These are phyloP conservation scores for Casuarina glauca DNA, from an alignment of 306 rosid species.

Conservation along the genomic window DNA sequence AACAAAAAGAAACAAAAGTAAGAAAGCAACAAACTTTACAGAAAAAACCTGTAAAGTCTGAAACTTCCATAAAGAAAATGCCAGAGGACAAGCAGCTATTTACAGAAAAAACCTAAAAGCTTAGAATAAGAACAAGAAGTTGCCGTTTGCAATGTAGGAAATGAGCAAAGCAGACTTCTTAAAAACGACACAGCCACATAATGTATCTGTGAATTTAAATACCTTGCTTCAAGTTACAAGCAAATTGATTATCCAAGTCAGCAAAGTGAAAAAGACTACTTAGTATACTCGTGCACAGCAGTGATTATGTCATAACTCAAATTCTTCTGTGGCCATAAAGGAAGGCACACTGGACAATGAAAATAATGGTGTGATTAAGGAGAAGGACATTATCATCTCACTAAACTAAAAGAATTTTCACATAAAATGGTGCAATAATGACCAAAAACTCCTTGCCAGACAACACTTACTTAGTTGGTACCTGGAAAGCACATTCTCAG, in stretches of 20 bases:
- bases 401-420: constrained; percentile 13
- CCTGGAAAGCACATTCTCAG: constrained; percentile 96
- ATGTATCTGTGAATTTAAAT: constrained; percentile 14
- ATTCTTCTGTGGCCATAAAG: constrained; percentile 95
- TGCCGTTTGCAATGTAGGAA: background rate
- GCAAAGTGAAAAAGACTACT: constrained; percentile 95
- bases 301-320: constrained; percentile 78
- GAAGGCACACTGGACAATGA: constrained; percentile 75
- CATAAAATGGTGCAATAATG: constrained; percentile 1
- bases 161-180: background rate
- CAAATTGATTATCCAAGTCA: constrained; percentile 92
- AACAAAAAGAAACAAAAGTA: background rate
- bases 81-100: no score
- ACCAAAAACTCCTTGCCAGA: constrained; percentile 12
- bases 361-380: constrained; percentile 16
- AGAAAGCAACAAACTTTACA: no score
- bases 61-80: no score
- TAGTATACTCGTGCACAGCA: constrained; percentile 93
- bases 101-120: no score
- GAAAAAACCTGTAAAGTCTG: no score
- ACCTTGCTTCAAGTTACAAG: constrained; percentile 98
- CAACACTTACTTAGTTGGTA: constrained; percentile 30
- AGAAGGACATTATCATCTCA: no score
- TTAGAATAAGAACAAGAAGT: no score
- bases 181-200: background rate